Evolutionary conservation across 352 stramenopile genomes (phyloP), one percentile per base, ranked within the genome.

Genomic region (Globisporangium okanoganense): DNA sequence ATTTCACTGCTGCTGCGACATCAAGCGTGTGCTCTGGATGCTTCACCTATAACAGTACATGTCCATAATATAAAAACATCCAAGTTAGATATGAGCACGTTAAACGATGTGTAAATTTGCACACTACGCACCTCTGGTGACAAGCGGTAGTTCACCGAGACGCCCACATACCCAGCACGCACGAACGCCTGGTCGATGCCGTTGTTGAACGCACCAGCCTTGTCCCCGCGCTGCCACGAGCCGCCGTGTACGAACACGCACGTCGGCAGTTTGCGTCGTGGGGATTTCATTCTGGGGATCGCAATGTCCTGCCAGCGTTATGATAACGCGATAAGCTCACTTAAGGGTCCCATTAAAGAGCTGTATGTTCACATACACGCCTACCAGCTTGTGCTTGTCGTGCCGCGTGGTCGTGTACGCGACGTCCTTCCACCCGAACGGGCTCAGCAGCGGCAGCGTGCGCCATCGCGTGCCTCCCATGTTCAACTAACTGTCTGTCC

Each of bases 181-280:
- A 80, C 84, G 22, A 94, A 84, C 1, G 79, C 72, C 14, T 73
- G 62, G 44, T 85, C 80, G 27, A 95, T 83, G 33, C 79, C 71
- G 38, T 75, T 65, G 52, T 90, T 93, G 22, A 92, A 70, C 1
- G 65, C 58, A 3, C 72, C 81, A n/a, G 58, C 73, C 57, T 95
- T 95, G 69, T 92, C 84, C 12, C 86, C 86, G 5, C 84, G 81
- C 62, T 94, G 84, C 86, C 86, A 95, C 13, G 86, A 88, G 22
- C 86, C 86, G 27, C 86, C 86, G 53, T 95, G 86, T 3, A 95
- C 72, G 56, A 94, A 95, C 49, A 95, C 73, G 52, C 81, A 91
- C 0, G 84, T 86, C 2, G 82, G 79, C 6, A 87, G 66, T 43
- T 76, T 79, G 12, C 62, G 48, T 20, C 65, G 44, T 3, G 66